phyloP scores from a whole-genome alignment of 2,329 filamentous ascomycete genomes.

The Aspergillus ibericus region DNA sequence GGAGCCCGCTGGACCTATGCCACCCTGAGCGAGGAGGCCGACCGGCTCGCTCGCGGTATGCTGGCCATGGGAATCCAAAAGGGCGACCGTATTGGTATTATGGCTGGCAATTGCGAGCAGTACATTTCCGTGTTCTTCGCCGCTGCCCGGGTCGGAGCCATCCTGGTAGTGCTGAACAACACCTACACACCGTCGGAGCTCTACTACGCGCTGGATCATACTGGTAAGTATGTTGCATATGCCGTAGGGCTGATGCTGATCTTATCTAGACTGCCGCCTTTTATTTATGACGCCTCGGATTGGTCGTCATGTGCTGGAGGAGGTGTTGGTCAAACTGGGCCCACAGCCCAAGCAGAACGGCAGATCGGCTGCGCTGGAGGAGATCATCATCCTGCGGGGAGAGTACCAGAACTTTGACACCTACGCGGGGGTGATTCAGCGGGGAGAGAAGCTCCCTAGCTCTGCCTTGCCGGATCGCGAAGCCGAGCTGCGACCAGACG shows the following conservation, averaged over 20 bases:
- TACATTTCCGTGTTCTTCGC: slow-evolving; percentile 71
- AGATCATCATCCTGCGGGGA: slow-evolving; percentile 63
- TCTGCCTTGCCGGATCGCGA: slow-evolving; percentile 56
- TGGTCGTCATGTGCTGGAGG: slow-evolving; percentile 63
- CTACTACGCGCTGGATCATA: slow-evolving; percentile 68
- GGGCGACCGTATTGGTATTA: slow-evolving; percentile 71
- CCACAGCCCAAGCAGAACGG: slow-evolving; percentile 29
- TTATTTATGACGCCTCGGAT: slow-evolving; percentile 72
- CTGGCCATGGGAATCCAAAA: slow-evolving; percentile 65
- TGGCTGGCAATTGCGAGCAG: slow-evolving; percentile 64
- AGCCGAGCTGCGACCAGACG: slow-evolving; percentile 60
- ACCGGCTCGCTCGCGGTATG: slow-evolving; percentile 64
- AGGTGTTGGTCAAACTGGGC: slow-evolving; percentile 57
- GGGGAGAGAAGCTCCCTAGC: slow-evolving; percentile 52
- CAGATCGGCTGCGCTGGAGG: slow-evolving; percentile 42
- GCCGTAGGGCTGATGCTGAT: not conserved
- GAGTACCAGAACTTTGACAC: slow-evolving; percentile 56
- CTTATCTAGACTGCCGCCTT: slow-evolving; percentile 63
- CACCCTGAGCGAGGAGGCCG: slow-evolving; percentile 62
- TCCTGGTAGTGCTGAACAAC: slow-evolving; percentile 77
- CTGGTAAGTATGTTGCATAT: slow-evolving; percentile 50
- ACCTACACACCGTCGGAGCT: slow-evolving; percentile 75
- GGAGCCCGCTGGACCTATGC: slow-evolving; percentile 71
- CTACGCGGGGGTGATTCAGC: slow-evolving; percentile 60
- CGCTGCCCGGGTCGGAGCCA: slow-evolving; percentile 63